phyloP scores from a whole-genome alignment of 768 basidiomycete species.

The Tricholoma sp. region DNA sequence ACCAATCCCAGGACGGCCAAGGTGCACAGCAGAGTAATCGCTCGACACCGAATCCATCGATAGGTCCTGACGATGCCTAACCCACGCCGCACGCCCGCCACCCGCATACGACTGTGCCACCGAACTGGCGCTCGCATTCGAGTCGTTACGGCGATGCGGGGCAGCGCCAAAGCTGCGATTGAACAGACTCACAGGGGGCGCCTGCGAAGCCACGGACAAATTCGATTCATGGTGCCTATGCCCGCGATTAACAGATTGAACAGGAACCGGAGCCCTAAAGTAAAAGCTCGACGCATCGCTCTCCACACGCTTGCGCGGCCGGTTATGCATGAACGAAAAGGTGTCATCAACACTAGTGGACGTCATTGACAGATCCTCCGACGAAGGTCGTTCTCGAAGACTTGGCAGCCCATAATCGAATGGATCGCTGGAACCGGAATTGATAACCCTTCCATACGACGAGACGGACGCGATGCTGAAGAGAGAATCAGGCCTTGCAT shows the following conservation, averaged over 20 bases:
- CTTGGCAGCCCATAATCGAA: slow-evolving; percentile 66
- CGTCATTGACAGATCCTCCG: slow-evolving; percentile 53
- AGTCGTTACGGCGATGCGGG: slow-evolving; percentile 50
- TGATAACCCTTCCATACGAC: slow-evolving; percentile 66
- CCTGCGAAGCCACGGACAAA: slow-evolving; percentile 46
- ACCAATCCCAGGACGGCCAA: slow-evolving; percentile 69
- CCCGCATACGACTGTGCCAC: slow-evolving; percentile 49
- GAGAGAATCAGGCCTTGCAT: slow-evolving; percentile 50
- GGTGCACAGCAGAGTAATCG: slow-evolving; percentile 50
- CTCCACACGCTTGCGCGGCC: slow-evolving; percentile 49
- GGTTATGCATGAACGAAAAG: slow-evolving; percentile 52
- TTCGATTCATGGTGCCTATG: slow-evolving; percentile 63
- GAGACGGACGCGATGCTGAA: slow-evolving; percentile 78
- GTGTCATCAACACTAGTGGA: slow-evolving; percentile 65
- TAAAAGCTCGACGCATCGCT: slow-evolving; percentile 79
- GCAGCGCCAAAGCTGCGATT: slow-evolving; percentile 50
- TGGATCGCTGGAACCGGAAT: slow-evolving; percentile 60
- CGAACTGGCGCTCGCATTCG: slow-evolving; percentile 53
- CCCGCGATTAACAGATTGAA: slow-evolving; percentile 34
- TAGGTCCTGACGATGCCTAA: slow-evolving; percentile 46
- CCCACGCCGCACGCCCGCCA: slow-evolving; percentile 56
- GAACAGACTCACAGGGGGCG: slow-evolving; percentile 68
- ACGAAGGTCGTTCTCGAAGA: slow-evolving; percentile 48
- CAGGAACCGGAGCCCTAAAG: slow-evolving; percentile 43
- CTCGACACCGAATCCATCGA: slow-evolving; percentile 45